Percentiles rank a stretch among this genome's conserved stretches.
phyloP scores from a whole-genome alignment of 2,329 filamentous ascomycete species.

The Arachnopeziza araneosa region DNA sequence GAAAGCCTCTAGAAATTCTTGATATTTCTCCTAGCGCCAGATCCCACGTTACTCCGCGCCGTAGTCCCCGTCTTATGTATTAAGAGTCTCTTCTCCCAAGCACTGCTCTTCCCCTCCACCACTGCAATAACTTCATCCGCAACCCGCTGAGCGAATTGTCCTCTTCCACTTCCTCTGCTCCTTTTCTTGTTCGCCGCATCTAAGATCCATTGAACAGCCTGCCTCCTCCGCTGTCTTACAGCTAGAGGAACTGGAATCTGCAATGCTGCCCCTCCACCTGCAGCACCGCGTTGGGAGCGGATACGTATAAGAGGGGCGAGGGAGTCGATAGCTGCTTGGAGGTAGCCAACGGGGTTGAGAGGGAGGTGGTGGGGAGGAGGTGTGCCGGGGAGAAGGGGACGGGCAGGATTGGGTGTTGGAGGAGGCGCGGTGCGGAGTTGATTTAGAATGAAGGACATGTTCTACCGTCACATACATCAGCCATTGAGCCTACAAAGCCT shows the following conservation, averaged over 20 bases:
- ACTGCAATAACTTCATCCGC: slow-evolving; percentile 84
- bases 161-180: slow-evolving; percentile 63
- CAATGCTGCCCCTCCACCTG: slow-evolving; percentile 79
- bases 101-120: slow-evolving; percentile 74
- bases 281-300: slow-evolving; percentile 66
- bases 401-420: slow-evolving; percentile 66
- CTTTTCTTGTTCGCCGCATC: slow-evolving; percentile 75
- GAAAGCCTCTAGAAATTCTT: neutral
- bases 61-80: slow-evolving; percentile 79
- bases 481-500: slow-evolving; percentile 1
- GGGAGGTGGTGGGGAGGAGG: slow-evolving; percentile 77
- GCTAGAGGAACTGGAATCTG: slow-evolving; percentile 76
- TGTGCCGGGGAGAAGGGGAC: slow-evolving; percentile 67
- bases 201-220: slow-evolving; percentile 84
- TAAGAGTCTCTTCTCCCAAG: slow-evolving; percentile 76
- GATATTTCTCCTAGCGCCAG: neutral
- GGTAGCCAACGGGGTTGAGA: slow-evolving; percentile 82
- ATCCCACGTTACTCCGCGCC: slow-evolving; percentile 64
- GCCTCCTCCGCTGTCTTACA: slow-evolving; percentile 68
- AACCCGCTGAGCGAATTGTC: slow-evolving; percentile 69
- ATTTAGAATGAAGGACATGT: slow-evolving; percentile 79
- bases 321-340: slow-evolving; percentile 86
- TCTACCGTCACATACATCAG: slow-evolving; percentile 41
- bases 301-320: slow-evolving; percentile 85
- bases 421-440: slow-evolving; percentile 78